Evolutionary conservation across 192 early-diverging fungal species (phyloP), one percentile per base, ranked within the genome.

Genomic region (Podila horticola): DNA sequence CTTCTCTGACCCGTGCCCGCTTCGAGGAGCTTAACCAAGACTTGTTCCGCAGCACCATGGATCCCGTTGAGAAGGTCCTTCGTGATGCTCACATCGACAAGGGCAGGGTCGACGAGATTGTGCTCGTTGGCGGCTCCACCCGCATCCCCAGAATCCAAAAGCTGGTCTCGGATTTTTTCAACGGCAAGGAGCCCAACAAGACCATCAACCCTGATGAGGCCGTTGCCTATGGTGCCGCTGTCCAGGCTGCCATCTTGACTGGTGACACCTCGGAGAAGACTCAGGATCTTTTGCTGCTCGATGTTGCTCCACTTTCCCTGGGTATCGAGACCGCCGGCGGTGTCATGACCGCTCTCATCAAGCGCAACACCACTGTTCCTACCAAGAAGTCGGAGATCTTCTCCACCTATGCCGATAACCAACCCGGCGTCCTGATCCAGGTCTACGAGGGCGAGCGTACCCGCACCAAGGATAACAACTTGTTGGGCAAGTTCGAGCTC

Each of bases 171-270:
- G 96, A 98, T 88, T 97, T 92, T 85, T 99, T 99, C 87, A 94
- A 95, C 91, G 97, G 97, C 83, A 99, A 99, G 92, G 96, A 99
- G 88, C 95, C 94, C 79, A 97, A 97, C 95, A 97, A 96, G 94
- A 95, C 95, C 69, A 97, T 98, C 88, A 99, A 99, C 92, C 98
- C 98, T 71, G 97, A 99, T 85, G 98, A 99, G 86, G 97, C 97
- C 67, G 97, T 98, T 72, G 97, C 97, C 74, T 99, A 97, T 84
- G 97, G 97, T 86, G 97, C 97, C 67, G 96, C 97, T 71, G 97
- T 99, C 79, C 97, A 99, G 88, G 97, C 97, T 67, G 96, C 97
- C 69, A 97, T 99, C 79, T 91, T 98, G 79, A 93, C 97, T 64
- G 97, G 96, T 71, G 94, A 95, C 82, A 94, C 93, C 45, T 79